A percentile compares a stretch with the other conserved stretches of the same genome.
These are phyloP conservation scores for Rhytidhysteron rufulum DNA, from an alignment of 2,329 filamentous ascomycete species.

Conservation along the genomic window DNA sequence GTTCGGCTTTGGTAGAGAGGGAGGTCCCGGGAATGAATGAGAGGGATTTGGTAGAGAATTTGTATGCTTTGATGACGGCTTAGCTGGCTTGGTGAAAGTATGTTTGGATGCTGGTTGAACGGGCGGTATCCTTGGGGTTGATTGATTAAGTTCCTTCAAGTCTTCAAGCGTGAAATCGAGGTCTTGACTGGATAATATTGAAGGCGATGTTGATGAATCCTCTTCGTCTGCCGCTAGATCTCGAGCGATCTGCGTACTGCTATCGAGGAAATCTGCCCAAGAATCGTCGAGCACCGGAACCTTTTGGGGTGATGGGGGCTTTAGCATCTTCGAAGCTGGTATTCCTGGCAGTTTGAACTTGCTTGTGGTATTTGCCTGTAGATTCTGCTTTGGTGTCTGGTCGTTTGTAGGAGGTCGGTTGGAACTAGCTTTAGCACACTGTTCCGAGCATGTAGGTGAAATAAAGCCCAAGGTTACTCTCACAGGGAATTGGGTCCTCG, in stretches of 20 bases:
- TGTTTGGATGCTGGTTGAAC: background rate
- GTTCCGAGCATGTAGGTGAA: no score
- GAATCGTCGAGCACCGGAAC: slow-evolving; percentile 11
- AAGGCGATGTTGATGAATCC: background rate
- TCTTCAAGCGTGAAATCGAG: slow-evolving; percentile 41
- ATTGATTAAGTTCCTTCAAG: slow-evolving; percentile 26
- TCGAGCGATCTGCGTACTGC: slow-evolving; percentile 43
- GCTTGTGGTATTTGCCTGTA: slow-evolving; percentile 4
- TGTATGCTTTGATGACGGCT: background rate
- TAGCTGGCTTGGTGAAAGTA: no score
- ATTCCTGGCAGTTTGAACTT: slow-evolving; percentile 22
- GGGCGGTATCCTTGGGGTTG: background rate
- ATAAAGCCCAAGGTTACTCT: slow-evolving; percentile 22
- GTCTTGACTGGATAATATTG: slow-evolving; percentile 36
- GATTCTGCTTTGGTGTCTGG: slow-evolving; percentile 1
- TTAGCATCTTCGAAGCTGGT: slow-evolving; percentile 18
- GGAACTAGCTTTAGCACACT: no score
- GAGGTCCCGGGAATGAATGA: no score
- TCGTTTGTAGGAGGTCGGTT: no score
- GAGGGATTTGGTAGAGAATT: no score
- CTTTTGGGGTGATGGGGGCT: background rate
- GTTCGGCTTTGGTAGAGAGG: no score
- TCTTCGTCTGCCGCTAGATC: slow-evolving; percentile 30
- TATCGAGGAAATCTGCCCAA: slow-evolving; percentile 43
- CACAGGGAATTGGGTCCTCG: slow-evolving; percentile 30